Conservation (phyloP, 2,329 filamentous ascomycete species). For the Parafenestella ontariensis region DNA sequence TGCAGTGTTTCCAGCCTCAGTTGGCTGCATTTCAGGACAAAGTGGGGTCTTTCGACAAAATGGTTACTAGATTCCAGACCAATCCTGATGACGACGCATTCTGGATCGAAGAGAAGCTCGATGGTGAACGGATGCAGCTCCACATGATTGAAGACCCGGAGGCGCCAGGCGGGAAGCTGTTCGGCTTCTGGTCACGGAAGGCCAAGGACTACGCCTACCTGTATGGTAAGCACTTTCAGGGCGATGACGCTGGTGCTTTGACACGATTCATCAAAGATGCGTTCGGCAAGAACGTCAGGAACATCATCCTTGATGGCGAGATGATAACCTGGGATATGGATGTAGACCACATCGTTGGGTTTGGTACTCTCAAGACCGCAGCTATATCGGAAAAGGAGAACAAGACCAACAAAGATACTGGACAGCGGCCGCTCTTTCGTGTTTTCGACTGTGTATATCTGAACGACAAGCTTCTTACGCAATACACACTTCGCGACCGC, state of each 20-base stretch:
- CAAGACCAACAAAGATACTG: constrained; percentile 62
- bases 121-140: constrained; percentile 96
- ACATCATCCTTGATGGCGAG: constrained; percentile 92
- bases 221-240: constrained; percentile 79
- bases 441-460: constrained; percentile 92
- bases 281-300: constrained; percentile 79
- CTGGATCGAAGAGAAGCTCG: constrained; percentile 98
- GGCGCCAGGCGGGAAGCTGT: constrained; percentile 72
- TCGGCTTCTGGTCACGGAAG: constrained; percentile 93
- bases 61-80: constrained; percentile 72
- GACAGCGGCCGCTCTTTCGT: constrained; percentile 77
- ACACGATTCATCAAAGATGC: constrained; percentile 80
- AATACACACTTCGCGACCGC: constrained; percentile 83
- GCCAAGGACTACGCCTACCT: constrained; percentile 96
- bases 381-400: constrained; percentile 81
- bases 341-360: constrained; percentile 82
- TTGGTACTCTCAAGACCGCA: constrained; percentile 92
- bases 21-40: constrained; percentile 90
- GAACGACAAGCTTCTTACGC: constrained; percentile 80
- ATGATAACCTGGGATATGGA: constrained; percentile 98
- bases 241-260: constrained; percentile 73
- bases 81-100: constrained; percentile 78
- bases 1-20: constrained; percentile 97
- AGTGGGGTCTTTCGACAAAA: constrained; percentile 71
- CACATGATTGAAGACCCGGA: constrained; percentile 80